Evolutionary conservation across 805 yeast genomes (phyloP).

Genomic region (Candida xiaguanensis): DNA sequence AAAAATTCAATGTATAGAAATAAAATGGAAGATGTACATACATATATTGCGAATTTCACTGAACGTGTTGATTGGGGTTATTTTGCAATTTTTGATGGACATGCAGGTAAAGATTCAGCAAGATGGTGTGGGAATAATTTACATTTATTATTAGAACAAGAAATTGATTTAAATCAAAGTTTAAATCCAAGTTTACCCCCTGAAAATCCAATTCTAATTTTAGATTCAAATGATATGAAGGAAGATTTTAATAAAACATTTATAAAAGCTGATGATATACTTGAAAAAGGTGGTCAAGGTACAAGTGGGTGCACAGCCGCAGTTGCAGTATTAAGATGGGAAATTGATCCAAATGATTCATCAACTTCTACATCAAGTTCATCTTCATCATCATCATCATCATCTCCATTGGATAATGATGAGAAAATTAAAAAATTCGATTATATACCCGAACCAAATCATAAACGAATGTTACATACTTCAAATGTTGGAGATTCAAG

Average conservation of each 20-base stretch:
- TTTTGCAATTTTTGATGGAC: slow-evolving; percentile 95
- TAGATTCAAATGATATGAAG: slow-evolving; percentile 47
- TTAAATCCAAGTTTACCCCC: slow-evolving; percentile 23
- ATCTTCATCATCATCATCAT: background rate
- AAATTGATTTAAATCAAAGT: slow-evolving; percentile 26
- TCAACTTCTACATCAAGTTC: background rate
- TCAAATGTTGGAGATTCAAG: slow-evolving; percentile 96
- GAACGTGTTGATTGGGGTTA: slow-evolving; percentile 90
- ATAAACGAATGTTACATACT: slow-evolving; percentile 77
- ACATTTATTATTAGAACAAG: slow-evolving; percentile 64
- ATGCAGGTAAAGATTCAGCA: slow-evolving; percentile 91
- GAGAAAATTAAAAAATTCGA: slow-evolving; percentile 36
- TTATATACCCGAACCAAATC: slow-evolving; percentile 45
- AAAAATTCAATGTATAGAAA: slow-evolving; percentile 75
- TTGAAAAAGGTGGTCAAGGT: slow-evolving; percentile 58
- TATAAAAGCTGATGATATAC: slow-evolving; percentile 66
- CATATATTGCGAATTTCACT: slow-evolving; percentile 89
- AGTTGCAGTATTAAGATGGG: slow-evolving; percentile 89
- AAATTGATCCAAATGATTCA: slow-evolving; percentile 26
- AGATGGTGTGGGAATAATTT: slow-evolving; percentile 90
- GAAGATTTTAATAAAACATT: slow-evolving; percentile 68
- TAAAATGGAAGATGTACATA: slow-evolving; percentile 95
- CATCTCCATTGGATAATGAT: slow-evolving; percentile 7
- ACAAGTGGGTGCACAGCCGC: slow-evolving; percentile 94
- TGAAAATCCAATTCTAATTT: slow-evolving; percentile 22